Evolutionary conservation across 2,329 filamentous ascomycete genomes (phyloP).

Genomic region (Colletotrichum tamarilloi): DNA sequence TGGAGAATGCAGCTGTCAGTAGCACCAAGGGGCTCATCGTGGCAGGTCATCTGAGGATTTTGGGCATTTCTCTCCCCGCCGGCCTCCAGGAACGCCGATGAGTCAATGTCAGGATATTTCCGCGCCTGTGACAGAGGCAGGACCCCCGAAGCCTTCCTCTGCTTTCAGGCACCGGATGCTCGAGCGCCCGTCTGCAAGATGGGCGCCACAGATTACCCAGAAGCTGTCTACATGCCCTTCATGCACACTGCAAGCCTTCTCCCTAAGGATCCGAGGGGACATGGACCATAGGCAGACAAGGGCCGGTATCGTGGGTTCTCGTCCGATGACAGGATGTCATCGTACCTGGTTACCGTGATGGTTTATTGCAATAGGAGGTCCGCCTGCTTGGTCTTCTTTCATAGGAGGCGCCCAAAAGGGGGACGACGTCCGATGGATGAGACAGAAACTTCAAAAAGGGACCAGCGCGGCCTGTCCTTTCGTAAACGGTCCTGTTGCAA

Average conservation of each 20-base stretch:
- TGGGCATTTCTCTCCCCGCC: background rate
- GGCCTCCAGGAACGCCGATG: background rate
- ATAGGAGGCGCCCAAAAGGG: background rate
- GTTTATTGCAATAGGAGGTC: background rate
- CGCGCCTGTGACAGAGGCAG: background rate
- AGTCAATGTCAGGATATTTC: background rate
- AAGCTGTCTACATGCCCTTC: background rate
- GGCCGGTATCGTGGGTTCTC: background rate
- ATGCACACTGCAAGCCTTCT: background rate
- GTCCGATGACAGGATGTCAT: background rate
- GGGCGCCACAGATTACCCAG: background rate
- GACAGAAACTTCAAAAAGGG: slow-evolving; percentile 4
- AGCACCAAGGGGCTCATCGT: slow-evolving; percentile 1
- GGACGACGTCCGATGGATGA: background rate
- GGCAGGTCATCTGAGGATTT: background rate
- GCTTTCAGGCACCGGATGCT: background rate
- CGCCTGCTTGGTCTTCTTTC: background rate
- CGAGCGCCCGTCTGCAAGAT: background rate
- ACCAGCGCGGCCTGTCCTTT: background rate
- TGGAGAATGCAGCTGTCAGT: slow-evolving; percentile 26
- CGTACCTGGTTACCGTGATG: background rate
- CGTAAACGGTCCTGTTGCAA: background rate
- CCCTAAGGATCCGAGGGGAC: background rate
- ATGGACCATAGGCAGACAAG: too few species aligned
- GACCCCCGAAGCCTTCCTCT: background rate